Evolutionary conservation across 2,329 filamentous ascomycete genomes (phyloP).

Genomic region (Intubia oerlemansii): DNA sequence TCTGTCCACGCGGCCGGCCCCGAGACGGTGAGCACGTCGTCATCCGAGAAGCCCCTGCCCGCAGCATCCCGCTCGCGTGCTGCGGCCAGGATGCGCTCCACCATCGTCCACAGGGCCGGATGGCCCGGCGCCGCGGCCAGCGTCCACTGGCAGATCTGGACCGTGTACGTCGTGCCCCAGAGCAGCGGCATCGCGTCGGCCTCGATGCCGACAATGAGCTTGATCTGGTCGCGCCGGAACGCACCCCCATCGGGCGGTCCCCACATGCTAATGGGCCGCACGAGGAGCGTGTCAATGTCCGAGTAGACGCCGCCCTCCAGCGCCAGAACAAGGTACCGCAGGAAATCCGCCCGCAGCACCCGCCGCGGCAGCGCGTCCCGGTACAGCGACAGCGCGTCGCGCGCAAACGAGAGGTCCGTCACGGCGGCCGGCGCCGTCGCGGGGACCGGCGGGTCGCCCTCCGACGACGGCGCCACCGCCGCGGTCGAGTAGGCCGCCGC

Average conservation of each 20-base stretch:
- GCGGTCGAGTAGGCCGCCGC: too few species aligned
- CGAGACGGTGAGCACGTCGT: conserved; percentile 12
- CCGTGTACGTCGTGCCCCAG: conserved; percentile 11
- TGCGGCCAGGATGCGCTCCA: conserved; percentile 9
- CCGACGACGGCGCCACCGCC: too few species aligned
- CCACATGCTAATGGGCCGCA: conserved; percentile 20
- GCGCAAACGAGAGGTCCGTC: conserved; percentile 2
- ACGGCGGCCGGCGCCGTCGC: not conserved
- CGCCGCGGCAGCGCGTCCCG: conserved; percentile 6
- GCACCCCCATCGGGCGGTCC: conserved; percentile 8
- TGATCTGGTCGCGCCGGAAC: conserved; percentile 6
- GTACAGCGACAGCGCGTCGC: conserved; percentile 2
- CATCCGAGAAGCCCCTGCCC: conserved; percentile 7
- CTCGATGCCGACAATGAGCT: conserved; percentile 14
- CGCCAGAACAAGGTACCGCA: conserved; percentile 12
- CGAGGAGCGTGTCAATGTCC: conserved; percentile 35
- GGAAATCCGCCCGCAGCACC: conserved; percentile 9
- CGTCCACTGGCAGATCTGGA: conserved; percentile 17
- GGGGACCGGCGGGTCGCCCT: not conserved
- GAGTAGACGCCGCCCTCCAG: conserved; percentile 24
- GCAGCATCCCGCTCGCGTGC: not conserved
- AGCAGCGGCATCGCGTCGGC: conserved; percentile 11
- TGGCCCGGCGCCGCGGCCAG: conserved; percentile 14
- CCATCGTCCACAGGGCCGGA: conserved; percentile 12
- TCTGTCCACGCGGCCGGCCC: conserved; percentile 14